Base-by-base conservation (phyloP, 208 protist genomes). In the Acanthamoeba rhysodes region DNA sequence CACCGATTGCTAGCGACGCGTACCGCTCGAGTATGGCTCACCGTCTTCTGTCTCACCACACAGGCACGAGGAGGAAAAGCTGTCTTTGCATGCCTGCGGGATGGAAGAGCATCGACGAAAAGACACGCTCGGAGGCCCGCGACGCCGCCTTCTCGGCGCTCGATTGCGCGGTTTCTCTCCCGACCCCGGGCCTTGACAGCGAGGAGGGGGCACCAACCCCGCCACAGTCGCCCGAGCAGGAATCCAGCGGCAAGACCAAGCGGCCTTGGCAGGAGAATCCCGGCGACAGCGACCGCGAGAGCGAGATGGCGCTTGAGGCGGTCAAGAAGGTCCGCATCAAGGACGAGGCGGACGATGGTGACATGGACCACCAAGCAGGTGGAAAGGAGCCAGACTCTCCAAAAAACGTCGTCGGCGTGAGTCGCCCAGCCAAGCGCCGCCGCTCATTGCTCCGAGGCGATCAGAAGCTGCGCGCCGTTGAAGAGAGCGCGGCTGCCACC, bases 51-150 rank as follows among this genome's bases (percentile, higher is more conserved):
- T 57, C 76, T 3, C 20, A 5, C 34, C 29, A 10, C 22, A 84
- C 76, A 88, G 80, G 80, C 8, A 66, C 80, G 50, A 2, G 80
- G 48, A 8, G 80, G 50, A 88, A 88, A 50, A 88, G 80, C 12
- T 88, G 80, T n/a, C 8, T 27, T 4, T 4, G 14, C n/a, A 88
- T 88, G 50, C 80, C 80, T 6, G 16, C 14, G 5, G 27, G 20
- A 4, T 88, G 41, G 74, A 84, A 84, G 74, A 27, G 6, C 37
- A 6, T 84, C 0, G 74, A 84, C 55, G 74, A 84, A 22, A 45
- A 14, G 74, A 29, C 41, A 55, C 29, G 74, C 29, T 18, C 34
- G 18, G 16, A n/a, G 6, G 41, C 41, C 53, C 74, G 74, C 24
- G 74, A 84, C 16, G 20, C 74, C 18, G 74, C 74, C 20, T 37